A percentile compares a stretch with the other conserved stretches of the same genome.
phyloP scores from a whole-genome alignment of 805 yeast species.

The Cyberlindnera veronae region DNA sequence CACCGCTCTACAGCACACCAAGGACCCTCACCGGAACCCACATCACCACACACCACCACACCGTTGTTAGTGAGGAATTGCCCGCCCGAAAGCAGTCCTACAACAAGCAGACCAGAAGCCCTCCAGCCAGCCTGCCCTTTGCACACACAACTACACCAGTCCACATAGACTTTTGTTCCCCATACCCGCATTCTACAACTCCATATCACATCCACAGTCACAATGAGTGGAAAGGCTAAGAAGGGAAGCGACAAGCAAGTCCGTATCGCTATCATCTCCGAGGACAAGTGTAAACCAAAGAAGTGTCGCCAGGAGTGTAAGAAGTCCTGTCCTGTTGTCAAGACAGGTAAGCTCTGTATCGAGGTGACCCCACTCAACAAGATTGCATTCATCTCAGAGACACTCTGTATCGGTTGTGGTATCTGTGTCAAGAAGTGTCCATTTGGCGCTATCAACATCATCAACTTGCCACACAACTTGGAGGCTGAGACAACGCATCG shows the following conservation, averaged over 20 bases:
- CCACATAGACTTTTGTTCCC: background rate
- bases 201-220: background rate
- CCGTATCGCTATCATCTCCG: constrained; percentile 94
- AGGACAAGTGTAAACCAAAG: constrained; percentile 96
- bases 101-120: no score
- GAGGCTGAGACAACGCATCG: constrained; percentile 93
- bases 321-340: constrained; percentile 95
- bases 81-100: no score
- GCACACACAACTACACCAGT: no score
- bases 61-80: no score
- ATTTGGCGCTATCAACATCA: constrained; percentile 93
- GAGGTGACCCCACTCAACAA: constrained; percentile 90
- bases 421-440: constrained; percentile 99
- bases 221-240: background rate
- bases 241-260: constrained; percentile 26
- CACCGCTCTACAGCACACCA: background rate
- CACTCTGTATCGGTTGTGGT: constrained; percentile 98
- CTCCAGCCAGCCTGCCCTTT: no score
- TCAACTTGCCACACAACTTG: constrained; percentile 93
- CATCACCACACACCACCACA: no score
- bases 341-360: constrained; percentile 96
- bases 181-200: background rate
- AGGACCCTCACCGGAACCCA: no score
- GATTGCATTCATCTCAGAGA: constrained; percentile 93
- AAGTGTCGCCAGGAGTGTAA: constrained; percentile 98